A percentile compares a stretch with the other conserved stretches of the same genome.
Evolutionary conservation across 306 rosid species (phyloP).

Genomic region (Boehmeria nivea): DNA sequence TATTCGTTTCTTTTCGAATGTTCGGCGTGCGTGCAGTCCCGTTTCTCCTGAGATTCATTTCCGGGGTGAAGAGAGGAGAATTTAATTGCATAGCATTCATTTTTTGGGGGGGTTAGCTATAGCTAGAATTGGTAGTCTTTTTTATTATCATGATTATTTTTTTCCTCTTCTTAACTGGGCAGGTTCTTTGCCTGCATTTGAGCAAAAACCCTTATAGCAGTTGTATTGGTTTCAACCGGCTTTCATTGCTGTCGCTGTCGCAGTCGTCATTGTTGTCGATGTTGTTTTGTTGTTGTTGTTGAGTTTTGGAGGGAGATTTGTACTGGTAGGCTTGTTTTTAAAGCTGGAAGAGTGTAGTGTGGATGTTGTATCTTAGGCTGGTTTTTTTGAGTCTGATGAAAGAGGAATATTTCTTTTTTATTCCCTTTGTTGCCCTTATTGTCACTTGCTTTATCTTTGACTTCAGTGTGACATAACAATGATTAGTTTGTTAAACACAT

Average conservation of each 20-base stretch:
- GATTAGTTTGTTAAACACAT: no score
- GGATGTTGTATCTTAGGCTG: slow-evolving; percentile 49
- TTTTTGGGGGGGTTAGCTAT: slow-evolving; percentile 50
- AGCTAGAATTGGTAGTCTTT: slow-evolving; percentile 36
- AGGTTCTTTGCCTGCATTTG: slow-evolving; percentile 42
- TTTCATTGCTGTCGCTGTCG: no score
- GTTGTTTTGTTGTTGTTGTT: slow-evolving; percentile 26
- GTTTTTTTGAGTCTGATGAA: slow-evolving; percentile 38
- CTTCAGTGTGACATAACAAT: no score
- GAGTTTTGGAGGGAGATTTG: slow-evolving; percentile 41
- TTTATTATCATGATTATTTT: no score
- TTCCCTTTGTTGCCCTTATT: no score
- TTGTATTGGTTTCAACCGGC: slow-evolving; percentile 36
- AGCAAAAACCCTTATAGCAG: slow-evolving; percentile 32
- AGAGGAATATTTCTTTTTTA: slow-evolving; percentile 28
- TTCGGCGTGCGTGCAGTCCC: slow-evolving; percentile 32
- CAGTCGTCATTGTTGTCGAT: no score
- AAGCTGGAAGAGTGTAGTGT: slow-evolving; percentile 29
- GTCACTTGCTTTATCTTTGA: no score
- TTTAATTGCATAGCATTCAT: no score
- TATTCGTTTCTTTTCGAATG: not conserved
- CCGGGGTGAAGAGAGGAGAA: slow-evolving; percentile 25
- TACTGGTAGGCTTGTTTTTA: slow-evolving; percentile 17
- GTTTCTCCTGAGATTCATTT: slow-evolving; percentile 31
- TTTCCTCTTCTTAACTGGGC: no score